These are phyloP conservation scores for Magnolia sinica DNA, from an alignment of 164 flowering plant genomes.

Conservation along the genomic window DNA sequence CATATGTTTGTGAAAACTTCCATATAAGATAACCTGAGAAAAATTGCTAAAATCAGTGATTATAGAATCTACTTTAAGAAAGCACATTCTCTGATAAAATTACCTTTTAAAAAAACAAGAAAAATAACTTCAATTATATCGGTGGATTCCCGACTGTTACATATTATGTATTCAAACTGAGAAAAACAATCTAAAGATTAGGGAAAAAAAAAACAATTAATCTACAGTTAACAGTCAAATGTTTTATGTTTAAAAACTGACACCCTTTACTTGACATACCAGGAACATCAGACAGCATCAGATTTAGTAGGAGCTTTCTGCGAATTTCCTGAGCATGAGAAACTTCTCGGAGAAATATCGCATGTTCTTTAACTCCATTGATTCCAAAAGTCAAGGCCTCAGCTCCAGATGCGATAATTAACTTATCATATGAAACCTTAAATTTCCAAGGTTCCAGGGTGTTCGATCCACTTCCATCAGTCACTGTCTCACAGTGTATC, in stretches of 20 bases:
- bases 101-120: not conserved
- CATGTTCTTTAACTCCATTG: slow-evolving; percentile 79
- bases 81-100: not conserved
- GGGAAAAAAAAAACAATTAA: not conserved
- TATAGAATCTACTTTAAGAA: not conserved
- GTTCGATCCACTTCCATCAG: slow-evolving; percentile 36
- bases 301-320: slow-evolving; percentile 80
- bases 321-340: slow-evolving; percentile 92
- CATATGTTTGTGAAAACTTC: not conserved
- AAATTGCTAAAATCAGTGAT: too few relatives aligned
- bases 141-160: not conserved
- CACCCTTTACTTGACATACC: slow-evolving; percentile 33
- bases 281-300: slow-evolving; percentile 92
- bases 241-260: not conserved
- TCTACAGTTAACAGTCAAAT: not conserved
- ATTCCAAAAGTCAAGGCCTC: slow-evolving; percentile 84
- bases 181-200: not conserved
- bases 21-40: not conserved
- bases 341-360: slow-evolving; percentile 92
- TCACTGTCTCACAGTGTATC: slow-evolving; percentile 78
- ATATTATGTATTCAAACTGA: too few relatives aligned
- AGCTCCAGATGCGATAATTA: slow-evolving; percentile 88
- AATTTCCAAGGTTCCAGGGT: slow-evolving; percentile 67
- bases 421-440: slow-evolving; percentile 77
- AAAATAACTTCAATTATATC: not conserved